A percentile compares a stretch with the other conserved stretches of the same genome.
These are phyloP conservation scores for Penicillium capsulatum DNA, from an alignment of 2,329 filamentous ascomycete genomes.

Conservation along the genomic window DNA sequence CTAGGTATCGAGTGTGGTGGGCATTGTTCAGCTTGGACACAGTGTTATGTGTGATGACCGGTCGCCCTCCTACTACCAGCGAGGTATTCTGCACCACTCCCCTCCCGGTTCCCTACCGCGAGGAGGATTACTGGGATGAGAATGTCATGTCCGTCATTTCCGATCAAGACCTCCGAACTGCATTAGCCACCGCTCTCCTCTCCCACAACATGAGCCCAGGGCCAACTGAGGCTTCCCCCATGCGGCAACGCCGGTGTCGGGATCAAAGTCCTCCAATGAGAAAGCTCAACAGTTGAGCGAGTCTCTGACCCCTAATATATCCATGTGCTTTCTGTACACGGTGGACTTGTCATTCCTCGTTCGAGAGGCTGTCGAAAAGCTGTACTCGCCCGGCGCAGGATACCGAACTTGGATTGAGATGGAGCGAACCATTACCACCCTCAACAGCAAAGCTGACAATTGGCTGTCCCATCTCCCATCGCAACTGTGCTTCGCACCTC, in stretches of 20 bases:
- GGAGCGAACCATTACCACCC: constrained; percentile 31
- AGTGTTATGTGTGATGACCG: constrained; percentile 41
- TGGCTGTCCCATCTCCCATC: constrained; percentile 39
- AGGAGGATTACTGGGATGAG: constrained; percentile 35
- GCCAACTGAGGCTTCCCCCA: constrained; percentile 7
- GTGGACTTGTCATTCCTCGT: constrained; percentile 37
- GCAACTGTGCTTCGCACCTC: constrained; percentile 33
- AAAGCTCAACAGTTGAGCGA: constrained; percentile 25
- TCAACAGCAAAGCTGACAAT: constrained; percentile 35
- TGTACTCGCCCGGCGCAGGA: constrained; percentile 38
- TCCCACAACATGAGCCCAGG: constrained; percentile 7
- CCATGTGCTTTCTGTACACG: constrained; percentile 39
- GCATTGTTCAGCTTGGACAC: constrained; percentile 41
- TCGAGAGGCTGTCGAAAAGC: constrained; percentile 33
- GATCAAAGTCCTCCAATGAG: constrained; percentile 17
- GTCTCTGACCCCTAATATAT: constrained; percentile 33
- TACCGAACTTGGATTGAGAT: constrained; percentile 37
- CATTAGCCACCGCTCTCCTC: constrained; percentile 25
- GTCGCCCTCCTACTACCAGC: constrained; percentile 39
- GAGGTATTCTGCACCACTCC: constrained; percentile 42
- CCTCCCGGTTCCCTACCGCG: constrained; percentile 38
- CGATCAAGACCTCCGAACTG: constrained; percentile 31
- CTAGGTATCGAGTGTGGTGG: constrained; percentile 45
- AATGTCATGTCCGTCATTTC: constrained; percentile 33
- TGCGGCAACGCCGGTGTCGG: constrained; percentile 1